These are phyloP conservation scores for Isochrysis galbana DNA, from an alignment of 78 protist species.

Conservation along the genomic window DNA sequence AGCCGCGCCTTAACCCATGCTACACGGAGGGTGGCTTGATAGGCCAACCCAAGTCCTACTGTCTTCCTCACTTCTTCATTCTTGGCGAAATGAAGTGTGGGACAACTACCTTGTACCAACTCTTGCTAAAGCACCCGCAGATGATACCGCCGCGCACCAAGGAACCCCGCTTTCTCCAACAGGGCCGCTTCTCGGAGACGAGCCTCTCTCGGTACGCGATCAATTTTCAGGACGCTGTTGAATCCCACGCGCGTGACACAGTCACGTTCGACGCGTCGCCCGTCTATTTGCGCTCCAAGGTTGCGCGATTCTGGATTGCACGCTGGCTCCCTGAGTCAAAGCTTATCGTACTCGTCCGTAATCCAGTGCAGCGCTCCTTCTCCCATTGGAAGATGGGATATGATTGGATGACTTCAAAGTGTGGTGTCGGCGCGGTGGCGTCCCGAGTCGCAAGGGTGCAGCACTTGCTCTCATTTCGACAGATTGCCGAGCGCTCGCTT, in stretches of 20 bases:
- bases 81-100: conserved; percentile 11
- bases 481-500: neutral
- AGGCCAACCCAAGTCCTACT: neutral
- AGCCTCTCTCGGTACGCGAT: neutral
- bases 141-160: neutral
- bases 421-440: neutral
- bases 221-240: neutral
- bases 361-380: conserved; percentile 6
- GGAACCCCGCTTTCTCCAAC: neutral
- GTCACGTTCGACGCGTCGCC: conserved; percentile 23
- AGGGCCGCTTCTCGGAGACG: neutral
- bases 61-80: neutral
- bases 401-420: neutral
- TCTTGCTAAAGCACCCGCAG: neutral
- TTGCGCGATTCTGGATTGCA: neutral
- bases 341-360: neutral
- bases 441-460: neutral
- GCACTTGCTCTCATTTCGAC: neutral
- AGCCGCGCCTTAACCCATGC: neutral
- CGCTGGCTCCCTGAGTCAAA: conserved; percentile 2
- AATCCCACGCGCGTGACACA: neutral
- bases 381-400: neutral
- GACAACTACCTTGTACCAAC: neutral
- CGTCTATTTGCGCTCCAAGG: neutral
- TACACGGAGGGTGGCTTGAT: neutral